phyloP scores from a whole-genome alignment of 75 land plant genomes.

The Ceratopteris richardii region DNA sequence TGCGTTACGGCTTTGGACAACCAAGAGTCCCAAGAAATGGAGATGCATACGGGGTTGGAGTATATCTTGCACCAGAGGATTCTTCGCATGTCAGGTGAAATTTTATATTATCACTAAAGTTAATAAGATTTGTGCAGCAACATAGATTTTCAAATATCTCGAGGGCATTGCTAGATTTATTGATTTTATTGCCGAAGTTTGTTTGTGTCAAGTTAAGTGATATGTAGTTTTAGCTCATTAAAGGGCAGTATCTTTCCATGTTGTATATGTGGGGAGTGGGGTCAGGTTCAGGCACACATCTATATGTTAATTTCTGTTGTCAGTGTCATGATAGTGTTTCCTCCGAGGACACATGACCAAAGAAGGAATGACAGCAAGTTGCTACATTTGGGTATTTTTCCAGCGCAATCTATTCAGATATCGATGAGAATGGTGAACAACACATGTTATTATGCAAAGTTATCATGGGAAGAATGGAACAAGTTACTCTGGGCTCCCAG shows the following conservation, averaged over 20 bases:
- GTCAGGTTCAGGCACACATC: no score
- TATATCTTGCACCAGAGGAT: slow-evolving; percentile 65
- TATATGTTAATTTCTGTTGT: no score
- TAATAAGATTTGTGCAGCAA: no score
- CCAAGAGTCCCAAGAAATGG: slow-evolving; percentile 14
- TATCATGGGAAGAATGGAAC: slow-evolving; percentile 60
- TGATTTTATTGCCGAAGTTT: no score
- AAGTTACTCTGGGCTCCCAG: slow-evolving; percentile 28
- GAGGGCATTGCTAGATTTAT: no score
- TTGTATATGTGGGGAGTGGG: no score
- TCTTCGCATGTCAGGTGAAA: slow-evolving; percentile 49
- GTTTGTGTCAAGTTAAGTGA: no score
- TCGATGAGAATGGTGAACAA: slow-evolving; percentile 61
- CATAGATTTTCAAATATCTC: no score
- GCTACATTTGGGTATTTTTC: slow-evolving; percentile 12
- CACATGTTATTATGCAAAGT: slow-evolving; percentile 53
- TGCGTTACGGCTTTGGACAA: slow-evolving; percentile 55
- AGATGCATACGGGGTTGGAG: slow-evolving; percentile 57
- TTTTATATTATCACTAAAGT: no score
- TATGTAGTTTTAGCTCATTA: no score
- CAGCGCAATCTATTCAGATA: slow-evolving; percentile 60
- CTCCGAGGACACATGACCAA: slow-evolving; percentile 23
- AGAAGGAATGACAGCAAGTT: background rate
- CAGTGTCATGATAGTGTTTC: slow-evolving; percentile 15
- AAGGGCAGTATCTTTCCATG: no score